phyloP scores from a whole-genome alignment of 2,329 filamentous ascomycete genomes.

The Fusarium agapanthi region DNA sequence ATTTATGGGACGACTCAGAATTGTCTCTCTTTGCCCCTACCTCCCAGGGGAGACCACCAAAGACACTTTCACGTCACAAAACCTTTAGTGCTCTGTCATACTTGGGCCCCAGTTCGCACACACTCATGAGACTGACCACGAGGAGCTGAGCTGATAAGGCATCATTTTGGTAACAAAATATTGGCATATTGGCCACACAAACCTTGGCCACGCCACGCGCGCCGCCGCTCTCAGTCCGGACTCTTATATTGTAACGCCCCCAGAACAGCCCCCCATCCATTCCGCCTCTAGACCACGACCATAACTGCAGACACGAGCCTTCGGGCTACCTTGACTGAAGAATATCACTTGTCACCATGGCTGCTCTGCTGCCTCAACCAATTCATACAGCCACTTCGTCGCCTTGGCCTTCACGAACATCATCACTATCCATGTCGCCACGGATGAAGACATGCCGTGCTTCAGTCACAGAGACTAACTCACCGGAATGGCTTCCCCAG shows the following conservation, averaged over 20 bases:
- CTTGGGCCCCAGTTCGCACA: not conserved
- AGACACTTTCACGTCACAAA: slow-evolving; percentile 30
- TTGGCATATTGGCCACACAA: slow-evolving; percentile 37
- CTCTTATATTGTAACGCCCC: slow-evolving; percentile 38
- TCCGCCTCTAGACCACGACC: slow-evolving; percentile 9
- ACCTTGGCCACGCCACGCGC: slow-evolving; percentile 34
- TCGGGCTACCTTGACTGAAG: not conserved
- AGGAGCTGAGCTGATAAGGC: slow-evolving; percentile 27
- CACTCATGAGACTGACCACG: slow-evolving; percentile 17
- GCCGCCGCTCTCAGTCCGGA: slow-evolving; percentile 31
- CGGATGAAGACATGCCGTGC: slow-evolving; percentile 19
- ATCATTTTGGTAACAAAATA: slow-evolving; percentile 22
- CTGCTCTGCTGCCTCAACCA: slow-evolving; percentile 31
- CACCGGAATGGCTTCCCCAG: slow-evolving; percentile 23
- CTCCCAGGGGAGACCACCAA: slow-evolving; percentile 19
- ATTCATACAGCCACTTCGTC: slow-evolving; percentile 21
- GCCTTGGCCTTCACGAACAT: slow-evolving; percentile 17
- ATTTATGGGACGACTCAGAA: slow-evolving; percentile 22
- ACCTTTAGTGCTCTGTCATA: slow-evolving; percentile 13
- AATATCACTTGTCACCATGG: slow-evolving; percentile 19
- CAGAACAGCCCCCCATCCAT: slow-evolving; percentile 21
- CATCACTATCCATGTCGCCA: slow-evolving; percentile 25
- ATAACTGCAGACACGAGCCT: slow-evolving; percentile 4
- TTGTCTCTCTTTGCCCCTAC: slow-evolving; percentile 23
- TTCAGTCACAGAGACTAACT: slow-evolving; percentile 4